Evolutionary conservation across 2,329 filamentous ascomycete genomes (phyloP).

Genomic region (Fusarium praegraminearum): DNA sequence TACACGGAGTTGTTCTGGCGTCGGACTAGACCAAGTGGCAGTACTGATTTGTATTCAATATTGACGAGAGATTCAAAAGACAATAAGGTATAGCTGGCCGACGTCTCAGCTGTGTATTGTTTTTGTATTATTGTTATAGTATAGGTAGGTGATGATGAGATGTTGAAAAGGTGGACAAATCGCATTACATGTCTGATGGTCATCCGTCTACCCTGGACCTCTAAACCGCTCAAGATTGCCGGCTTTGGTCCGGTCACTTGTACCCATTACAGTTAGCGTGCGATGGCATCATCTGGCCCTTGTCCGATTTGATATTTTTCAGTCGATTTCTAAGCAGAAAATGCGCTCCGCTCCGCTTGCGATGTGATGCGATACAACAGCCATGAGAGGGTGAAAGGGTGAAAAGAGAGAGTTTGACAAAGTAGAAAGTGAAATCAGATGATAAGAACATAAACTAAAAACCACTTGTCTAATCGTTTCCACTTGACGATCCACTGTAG

Average conservation of each 20-base stretch:
- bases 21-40: not conserved
- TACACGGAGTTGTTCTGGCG: not conserved
- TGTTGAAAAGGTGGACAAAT: not conserved
- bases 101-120: not conserved
- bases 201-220: slow-evolving; percentile 12
- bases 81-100: too few relatives aligned
- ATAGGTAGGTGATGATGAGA: not conserved
- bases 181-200: not conserved
- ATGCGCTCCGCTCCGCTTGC: slow-evolving; percentile 20
- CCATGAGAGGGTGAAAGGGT: slow-evolving; percentile 23
- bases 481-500: slow-evolving; percentile 28
- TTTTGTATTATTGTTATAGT: not conserved
- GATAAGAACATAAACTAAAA: not conserved
- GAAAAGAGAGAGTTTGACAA: not conserved
- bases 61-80: too few relatives aligned
- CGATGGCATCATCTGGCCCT: slow-evolving; percentile 44
- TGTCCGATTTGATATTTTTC: slow-evolving; percentile 35
- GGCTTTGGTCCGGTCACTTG: slow-evolving; percentile 6
- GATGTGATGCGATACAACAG: slow-evolving; percentile 13
- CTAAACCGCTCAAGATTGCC: slow-evolving; percentile 1
- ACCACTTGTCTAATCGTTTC: not conserved
- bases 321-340: slow-evolving; percentile 48
- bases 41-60: not conserved
- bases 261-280: slow-evolving; percentile 39
- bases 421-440: not conserved